These are phyloP conservation scores for Sugiyamaella valdiviana DNA, from an alignment of 805 yeast genomes.

Conservation along the genomic window DNA sequence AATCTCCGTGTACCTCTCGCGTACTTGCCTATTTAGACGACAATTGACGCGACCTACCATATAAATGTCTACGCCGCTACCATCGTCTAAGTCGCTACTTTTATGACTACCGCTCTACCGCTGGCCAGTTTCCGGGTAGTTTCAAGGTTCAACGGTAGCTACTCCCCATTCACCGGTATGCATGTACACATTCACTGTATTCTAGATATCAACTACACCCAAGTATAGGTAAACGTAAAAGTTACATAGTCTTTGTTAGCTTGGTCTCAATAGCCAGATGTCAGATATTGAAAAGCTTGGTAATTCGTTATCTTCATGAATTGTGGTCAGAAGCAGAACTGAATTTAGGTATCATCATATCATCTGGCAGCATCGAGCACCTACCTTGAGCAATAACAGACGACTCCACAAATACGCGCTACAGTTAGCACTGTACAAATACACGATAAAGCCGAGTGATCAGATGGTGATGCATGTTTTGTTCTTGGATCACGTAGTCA, in stretches of 20 bases:
- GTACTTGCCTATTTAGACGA: too few species aligned
- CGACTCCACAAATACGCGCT: constrained; percentile 7
- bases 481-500: constrained; percentile 67
- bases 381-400: constrained; percentile 6
- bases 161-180: too few species aligned
- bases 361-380: constrained; percentile 11
- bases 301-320: constrained; percentile 61
- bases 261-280: background rate
- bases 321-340: constrained; percentile 96
- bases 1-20: too few species aligned
- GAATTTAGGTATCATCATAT: constrained; percentile 64
- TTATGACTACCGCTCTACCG: too few species aligned
- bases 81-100: too few species aligned
- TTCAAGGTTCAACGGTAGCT: too few species aligned
- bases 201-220: too few species aligned
- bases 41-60: too few species aligned
- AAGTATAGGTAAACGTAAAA: background rate
- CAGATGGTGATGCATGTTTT: constrained; percentile 99
- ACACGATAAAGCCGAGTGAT: constrained; percentile 26
- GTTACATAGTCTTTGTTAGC: background rate
- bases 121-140: too few species aligned
- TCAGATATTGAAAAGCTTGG: constrained; percentile 19
- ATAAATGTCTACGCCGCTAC: too few species aligned
- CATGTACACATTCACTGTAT: too few species aligned
- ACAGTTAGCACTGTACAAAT: constrained; percentile 5